These are phyloP conservation scores for Malassezia equina DNA, from an alignment of 1,284 basidiomycete species.

Conservation along the genomic window DNA sequence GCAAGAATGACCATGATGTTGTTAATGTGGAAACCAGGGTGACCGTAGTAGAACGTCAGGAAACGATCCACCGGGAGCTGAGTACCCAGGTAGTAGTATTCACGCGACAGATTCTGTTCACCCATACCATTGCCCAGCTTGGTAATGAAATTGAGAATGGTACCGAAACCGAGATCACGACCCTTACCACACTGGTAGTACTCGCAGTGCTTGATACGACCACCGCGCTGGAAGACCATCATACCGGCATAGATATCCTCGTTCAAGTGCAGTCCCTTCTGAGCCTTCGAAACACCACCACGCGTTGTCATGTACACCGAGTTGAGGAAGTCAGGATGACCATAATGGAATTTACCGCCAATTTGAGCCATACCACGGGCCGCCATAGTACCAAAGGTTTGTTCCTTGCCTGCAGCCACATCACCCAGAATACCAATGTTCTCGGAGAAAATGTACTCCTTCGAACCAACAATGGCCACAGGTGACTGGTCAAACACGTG, in stretches of 20 bases:
- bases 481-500: conserved; percentile 65
- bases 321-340: conserved; percentile 97
- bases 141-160: conserved; percentile 97
- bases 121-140: conserved; percentile 99
- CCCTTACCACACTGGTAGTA: conserved; percentile 97
- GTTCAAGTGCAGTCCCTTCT: conserved; percentile 94
- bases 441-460: conserved; percentile 99
- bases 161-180: conserved; percentile 95
- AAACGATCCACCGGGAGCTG: conserved; percentile 95
- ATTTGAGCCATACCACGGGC: conserved; percentile 92
- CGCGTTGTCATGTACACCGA: conserved; percentile 96
- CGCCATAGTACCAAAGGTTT: conserved; percentile 95
- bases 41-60: conserved; percentile 98
- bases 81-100: conserved; percentile 99
- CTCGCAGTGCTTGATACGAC: conserved; percentile 96
- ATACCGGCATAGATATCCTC: conserved; percentile 99
- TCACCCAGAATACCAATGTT: conserved; percentile 99
- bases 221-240: conserved; percentile 93
- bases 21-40: conserved; percentile 99
- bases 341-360: conserved; percentile 96
- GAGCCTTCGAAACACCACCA: conserved; percentile 95
- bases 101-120: conserved; percentile 95
- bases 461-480: conserved; percentile 92
- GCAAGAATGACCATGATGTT: conserved; percentile 65
- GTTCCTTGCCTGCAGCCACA: conserved; percentile 95